phyloP scores from a whole-genome alignment of 164 flowering plant species.

The Akebia trifoliata region DNA sequence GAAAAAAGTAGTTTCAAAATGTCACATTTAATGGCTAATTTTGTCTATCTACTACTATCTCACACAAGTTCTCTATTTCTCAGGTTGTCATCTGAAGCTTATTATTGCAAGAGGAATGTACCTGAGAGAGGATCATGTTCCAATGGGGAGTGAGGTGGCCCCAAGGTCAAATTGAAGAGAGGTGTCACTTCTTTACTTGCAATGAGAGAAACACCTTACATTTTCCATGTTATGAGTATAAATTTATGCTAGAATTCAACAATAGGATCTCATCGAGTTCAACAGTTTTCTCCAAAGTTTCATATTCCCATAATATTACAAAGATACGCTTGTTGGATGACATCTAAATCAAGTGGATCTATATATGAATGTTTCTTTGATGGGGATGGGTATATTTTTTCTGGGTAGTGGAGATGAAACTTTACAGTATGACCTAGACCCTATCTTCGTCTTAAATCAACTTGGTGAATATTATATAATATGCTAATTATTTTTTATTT shows the following conservation, averaged over 20 bases:
- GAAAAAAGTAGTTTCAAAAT: background rate
- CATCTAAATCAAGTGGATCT: background rate
- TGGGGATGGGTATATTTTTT: background rate
- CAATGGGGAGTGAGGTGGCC: conserved; percentile 27
- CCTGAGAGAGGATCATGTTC: conserved; percentile 32
- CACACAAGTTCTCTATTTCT: background rate
- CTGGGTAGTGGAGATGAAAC: background rate
- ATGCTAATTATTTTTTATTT: too few species aligned
- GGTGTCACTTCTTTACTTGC: conserved; percentile 7
- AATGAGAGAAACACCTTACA: background rate
- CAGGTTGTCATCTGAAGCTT: conserved; percentile 35
- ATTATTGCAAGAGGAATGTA: conserved; percentile 35
- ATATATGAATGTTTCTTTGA: background rate
- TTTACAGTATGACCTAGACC: conserved; percentile 4
- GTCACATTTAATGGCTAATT: background rate
- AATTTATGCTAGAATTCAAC: conserved; percentile 6
- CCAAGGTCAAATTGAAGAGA: conserved; percentile 12
- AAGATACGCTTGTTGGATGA: background rate
- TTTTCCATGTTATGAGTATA: background rate
- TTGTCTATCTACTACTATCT: background rate
- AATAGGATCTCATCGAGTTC: background rate
- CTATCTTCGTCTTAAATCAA: too few species aligned
- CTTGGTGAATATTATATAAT: too few species aligned
- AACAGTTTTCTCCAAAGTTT: background rate
- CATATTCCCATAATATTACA: background rate